A percentile compares a stretch with the other conserved stretches of the same genome.
phyloP scores from a whole-genome alignment of 108 stramenopile genomes.

The Cyclotella choctawhatcheeana region DNA sequence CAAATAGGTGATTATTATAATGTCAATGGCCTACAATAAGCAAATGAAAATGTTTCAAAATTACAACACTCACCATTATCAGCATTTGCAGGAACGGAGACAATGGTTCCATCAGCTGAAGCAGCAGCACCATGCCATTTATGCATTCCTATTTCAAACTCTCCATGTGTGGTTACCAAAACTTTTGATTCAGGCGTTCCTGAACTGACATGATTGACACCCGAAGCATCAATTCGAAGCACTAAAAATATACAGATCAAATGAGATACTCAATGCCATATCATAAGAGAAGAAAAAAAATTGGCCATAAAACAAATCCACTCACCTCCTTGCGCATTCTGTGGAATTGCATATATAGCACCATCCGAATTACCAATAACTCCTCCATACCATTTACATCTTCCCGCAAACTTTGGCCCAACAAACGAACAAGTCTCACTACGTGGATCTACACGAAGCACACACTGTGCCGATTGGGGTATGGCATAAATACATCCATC shows the following conservation, averaged over 20 bases:
- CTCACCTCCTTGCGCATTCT: constrained; percentile 64
- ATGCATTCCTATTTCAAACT: constrained; percentile 61
- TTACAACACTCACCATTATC: constrained; percentile 38
- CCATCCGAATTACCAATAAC: constrained; percentile 74
- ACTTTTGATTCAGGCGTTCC: constrained; percentile 29
- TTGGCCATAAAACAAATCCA: no score
- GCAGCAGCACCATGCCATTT: constrained; percentile 90
- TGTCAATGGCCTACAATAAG: not conserved
- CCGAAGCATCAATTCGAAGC: constrained; percentile 64
- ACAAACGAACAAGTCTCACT: constrained; percentile 64
- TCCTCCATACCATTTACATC: constrained; percentile 92
- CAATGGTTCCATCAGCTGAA: constrained; percentile 69
- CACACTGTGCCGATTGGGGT: constrained; percentile 73
- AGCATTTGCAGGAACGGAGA: constrained; percentile 81
- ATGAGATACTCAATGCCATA: no score
- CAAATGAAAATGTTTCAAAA: not conserved
- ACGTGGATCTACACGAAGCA: constrained; percentile 76
- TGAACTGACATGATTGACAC: not conserved
- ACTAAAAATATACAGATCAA: no score
- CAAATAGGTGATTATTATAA: not conserved
- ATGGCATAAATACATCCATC: constrained; percentile 88
- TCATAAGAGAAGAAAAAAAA: no score
- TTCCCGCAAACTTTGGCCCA: constrained; percentile 67
- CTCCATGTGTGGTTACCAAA: constrained; percentile 68
- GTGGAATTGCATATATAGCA: constrained; percentile 86